Conservation (phyloP, 306 rosid genomes). For the Fragaria ananassa region DNA sequence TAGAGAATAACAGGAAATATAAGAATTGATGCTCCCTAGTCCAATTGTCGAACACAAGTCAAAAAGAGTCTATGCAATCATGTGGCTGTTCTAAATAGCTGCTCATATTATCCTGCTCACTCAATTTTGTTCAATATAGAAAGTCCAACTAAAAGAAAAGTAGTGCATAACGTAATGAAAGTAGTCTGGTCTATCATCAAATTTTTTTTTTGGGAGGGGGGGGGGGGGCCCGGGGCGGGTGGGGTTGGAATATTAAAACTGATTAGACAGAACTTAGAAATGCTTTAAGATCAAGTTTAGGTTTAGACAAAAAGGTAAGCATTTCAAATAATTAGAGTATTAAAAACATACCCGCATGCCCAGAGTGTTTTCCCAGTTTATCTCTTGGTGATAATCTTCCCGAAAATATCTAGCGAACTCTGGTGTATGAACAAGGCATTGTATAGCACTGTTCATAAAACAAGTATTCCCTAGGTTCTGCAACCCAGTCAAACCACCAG, state of each 20-base stretch:
- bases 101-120: background rate
- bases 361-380: conserved; percentile 86
- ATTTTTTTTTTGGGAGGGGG: background rate
- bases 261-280: background rate
- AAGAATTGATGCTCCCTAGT: background rate
- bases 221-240: background rate
- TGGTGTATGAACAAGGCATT: conserved; percentile 96
- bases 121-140: no score
- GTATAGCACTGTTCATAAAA: conserved; percentile 98
- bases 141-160: no score
- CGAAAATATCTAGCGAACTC: conserved; percentile 89
- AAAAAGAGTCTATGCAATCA: background rate
- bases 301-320: background rate
- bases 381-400: conserved; percentile 95
- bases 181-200: background rate
- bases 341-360: conserved; percentile 97
- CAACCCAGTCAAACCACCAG: conserved; percentile 89
- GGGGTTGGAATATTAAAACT: no score
- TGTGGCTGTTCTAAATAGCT: background rate
- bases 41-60: background rate
- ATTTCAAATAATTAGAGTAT: conserved; percentile 3
- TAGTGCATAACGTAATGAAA: no score
- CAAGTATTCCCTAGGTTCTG: conserved; percentile 97
- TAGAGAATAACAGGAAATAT: background rate
- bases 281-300: background rate